Base-by-base conservation (phyloP, 139 green algal genomes). In the Desmodesmus armatus region DNA sequence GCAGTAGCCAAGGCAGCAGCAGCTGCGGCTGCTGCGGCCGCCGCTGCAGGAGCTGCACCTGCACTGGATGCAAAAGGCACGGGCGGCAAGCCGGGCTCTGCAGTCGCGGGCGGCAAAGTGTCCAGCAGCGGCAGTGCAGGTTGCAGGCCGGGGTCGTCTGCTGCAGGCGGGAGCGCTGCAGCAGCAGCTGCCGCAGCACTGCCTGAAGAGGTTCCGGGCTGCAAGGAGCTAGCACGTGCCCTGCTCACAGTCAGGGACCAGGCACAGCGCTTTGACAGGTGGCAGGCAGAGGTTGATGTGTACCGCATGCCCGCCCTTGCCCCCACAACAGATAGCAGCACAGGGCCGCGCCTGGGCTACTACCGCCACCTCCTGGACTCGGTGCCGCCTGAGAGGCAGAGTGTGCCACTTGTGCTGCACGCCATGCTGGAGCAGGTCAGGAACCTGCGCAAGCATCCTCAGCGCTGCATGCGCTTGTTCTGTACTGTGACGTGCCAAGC, bases 341-440 rank as follows among this genome's bases (percentile, higher is more conserved):
- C 27, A 75, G 43, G 63, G 19, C 21, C 17, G 39, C 65, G 60
- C 37, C 77, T 89, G 74, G 62, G 35, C 25, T 85, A 69, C 35
- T 94, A 94, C 79, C 29, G 72, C 3, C 31, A 62, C 0, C 78
- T 94, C 58, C 79, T 94, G 47, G 76, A 87, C 51, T 69, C 41
- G 2, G 91, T 94, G 74, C 63, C 85, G 5, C 62, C 73, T 19
- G 90, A 94, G 87, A 86, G 87, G 9, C 21, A 90, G 27, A 88
- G 55, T 53, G 88, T 93, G 63, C 85, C 90, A 9, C 31, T 93
- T 53, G 58, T 94, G 19, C 74, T 94, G 87, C 85, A 93, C 74
- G 87, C 88, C 0, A 35, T 94, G 80, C 67, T 94, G 53, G 88
- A 94, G 86, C 91, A 94, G 88, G 89, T 92, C 62, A 80, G 73